A percentile compares a stretch with the other conserved stretches of the same genome.
These are phyloP conservation scores for Pichia sp. DNA, from an alignment of 1,139 yeast genomes.

Conservation along the genomic window DNA sequence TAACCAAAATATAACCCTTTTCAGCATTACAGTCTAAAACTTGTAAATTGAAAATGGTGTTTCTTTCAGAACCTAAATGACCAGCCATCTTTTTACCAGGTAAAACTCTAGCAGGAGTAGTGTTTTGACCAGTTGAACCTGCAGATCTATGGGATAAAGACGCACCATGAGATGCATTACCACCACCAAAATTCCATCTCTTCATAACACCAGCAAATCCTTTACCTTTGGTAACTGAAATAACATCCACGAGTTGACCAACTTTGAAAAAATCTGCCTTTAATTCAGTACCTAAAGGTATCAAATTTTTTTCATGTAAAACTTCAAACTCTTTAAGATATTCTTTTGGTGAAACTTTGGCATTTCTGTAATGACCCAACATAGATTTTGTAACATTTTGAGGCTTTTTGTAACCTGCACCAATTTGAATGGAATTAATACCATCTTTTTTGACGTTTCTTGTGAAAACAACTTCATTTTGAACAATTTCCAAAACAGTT, in stretches of 20 bases:
- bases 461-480: constrained; percentile 75
- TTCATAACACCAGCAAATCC: constrained; percentile 99
- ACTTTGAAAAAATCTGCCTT: constrained; percentile 75
- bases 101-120: constrained; percentile 90
- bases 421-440: constrained; percentile 79
- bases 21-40: constrained; percentile 76
- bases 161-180: constrained; percentile 93
- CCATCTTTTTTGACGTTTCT: constrained; percentile 68
- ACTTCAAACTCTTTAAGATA: constrained; percentile 73
- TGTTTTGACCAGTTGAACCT: constrained; percentile 95
- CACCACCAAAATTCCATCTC: constrained; percentile 87
- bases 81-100: constrained; percentile 99
- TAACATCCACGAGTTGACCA: constrained; percentile 80
- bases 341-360: constrained; percentile 78
- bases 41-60: constrained; percentile 69
- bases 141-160: constrained; percentile 91
- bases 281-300: constrained; percentile 72
- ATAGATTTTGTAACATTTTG: constrained; percentile 56
- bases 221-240: constrained; percentile 82
- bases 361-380: constrained; percentile 74
- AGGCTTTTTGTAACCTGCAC: constrained; percentile 61
- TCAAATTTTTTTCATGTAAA: constrained; percentile 52
- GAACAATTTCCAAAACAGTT: constrained; percentile 80
- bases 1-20: constrained; percentile 72
- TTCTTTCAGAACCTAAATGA: constrained; percentile 75